Evolutionary conservation across 2,329 filamentous ascomycete species (phyloP).

Genomic region (Fusarium setosum): DNA sequence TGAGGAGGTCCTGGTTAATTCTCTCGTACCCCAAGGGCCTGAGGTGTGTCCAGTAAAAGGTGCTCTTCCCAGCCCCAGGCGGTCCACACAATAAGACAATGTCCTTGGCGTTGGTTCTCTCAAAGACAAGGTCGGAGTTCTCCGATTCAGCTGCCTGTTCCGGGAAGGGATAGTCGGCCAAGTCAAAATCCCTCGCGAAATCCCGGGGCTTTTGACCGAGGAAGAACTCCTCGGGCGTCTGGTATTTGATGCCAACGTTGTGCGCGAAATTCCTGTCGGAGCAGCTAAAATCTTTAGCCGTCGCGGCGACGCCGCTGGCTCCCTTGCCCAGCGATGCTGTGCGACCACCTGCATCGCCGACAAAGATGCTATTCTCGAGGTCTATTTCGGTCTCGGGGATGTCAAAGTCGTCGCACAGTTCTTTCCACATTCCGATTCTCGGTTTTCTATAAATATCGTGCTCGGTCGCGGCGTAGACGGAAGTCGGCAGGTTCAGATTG

Average conservation of each 20-base stretch:
- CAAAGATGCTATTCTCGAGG: conserved; percentile 78
- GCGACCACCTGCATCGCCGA: conserved; percentile 85
- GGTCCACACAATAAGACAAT: conserved; percentile 89
- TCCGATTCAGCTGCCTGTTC: conserved; percentile 38
- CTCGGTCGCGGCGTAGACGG: conserved; percentile 86
- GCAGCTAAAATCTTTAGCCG: conserved; percentile 71
- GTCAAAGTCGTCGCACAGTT: conserved; percentile 68
- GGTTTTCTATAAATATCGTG: conserved; percentile 90
- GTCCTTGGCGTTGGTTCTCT: conserved; percentile 75
- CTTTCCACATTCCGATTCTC: conserved; percentile 86
- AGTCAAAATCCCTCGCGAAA: conserved; percentile 79
- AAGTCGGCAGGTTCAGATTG: conserved; percentile 79
- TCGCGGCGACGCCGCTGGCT: conserved; percentile 34
- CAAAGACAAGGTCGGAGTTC: conserved; percentile 52
- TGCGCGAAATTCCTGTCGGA: conserved; percentile 83
- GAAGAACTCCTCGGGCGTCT: conserved; percentile 94
- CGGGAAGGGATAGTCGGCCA: conserved; percentile 61
- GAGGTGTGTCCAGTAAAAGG: conserved; percentile 84
- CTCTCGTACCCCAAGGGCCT: conserved; percentile 83
- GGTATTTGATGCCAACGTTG: conserved; percentile 83
- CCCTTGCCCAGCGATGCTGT: conserved; percentile 50
- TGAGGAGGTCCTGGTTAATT: conserved; percentile 91
- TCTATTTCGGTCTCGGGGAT: conserved; percentile 72
- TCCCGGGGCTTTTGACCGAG: conserved; percentile 73
- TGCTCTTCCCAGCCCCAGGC: conserved; percentile 91